Evolutionary conservation across 2,329 filamentous ascomycete genomes (phyloP).

Genomic region (Arthrobotrys megalospora): DNA sequence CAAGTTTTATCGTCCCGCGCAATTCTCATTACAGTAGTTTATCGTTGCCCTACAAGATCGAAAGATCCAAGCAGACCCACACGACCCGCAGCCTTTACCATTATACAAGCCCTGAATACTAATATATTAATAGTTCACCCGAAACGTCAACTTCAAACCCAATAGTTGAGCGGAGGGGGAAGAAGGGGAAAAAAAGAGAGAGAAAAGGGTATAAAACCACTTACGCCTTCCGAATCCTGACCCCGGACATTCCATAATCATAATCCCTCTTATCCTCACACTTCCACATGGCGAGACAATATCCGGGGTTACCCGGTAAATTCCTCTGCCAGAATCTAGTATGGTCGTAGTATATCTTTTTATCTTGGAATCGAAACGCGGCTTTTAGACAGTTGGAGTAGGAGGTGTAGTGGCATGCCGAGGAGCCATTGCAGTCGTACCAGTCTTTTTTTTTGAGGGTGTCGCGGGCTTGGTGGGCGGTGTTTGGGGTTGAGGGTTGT

Average conservation of each 20-base stretch:
- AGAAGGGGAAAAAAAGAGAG: background rate
- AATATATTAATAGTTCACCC: too few relatives aligned
- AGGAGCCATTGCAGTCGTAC: background rate
- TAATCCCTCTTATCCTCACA: slow-evolving; percentile 1
- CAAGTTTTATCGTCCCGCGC: background rate
- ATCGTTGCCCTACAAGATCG: background rate
- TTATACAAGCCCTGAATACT: background rate
- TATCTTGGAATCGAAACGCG: background rate
- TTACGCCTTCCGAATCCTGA: background rate
- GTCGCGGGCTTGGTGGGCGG: background rate
- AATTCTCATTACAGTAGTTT: background rate
- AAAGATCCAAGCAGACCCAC: background rate
- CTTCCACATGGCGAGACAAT: slow-evolving; percentile 1
- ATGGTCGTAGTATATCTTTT: too few relatives aligned
- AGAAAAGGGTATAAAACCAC: background rate
- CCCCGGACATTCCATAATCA: background rate
- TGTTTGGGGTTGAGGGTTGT: background rate
- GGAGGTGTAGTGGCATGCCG: background rate
- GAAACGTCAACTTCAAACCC: background rate
- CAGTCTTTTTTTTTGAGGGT: background rate
- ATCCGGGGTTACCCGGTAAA: background rate
- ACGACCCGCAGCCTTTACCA: background rate
- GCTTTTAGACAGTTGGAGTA: background rate
- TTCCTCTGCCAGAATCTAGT: too few relatives aligned
- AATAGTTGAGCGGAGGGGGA: too few relatives aligned